Percentiles rank a stretch among this genome's conserved stretches.
Evolutionary conservation across 352 stramenopile genomes (phyloP).

Genomic region (Phytophthora pluvialis): DNA sequence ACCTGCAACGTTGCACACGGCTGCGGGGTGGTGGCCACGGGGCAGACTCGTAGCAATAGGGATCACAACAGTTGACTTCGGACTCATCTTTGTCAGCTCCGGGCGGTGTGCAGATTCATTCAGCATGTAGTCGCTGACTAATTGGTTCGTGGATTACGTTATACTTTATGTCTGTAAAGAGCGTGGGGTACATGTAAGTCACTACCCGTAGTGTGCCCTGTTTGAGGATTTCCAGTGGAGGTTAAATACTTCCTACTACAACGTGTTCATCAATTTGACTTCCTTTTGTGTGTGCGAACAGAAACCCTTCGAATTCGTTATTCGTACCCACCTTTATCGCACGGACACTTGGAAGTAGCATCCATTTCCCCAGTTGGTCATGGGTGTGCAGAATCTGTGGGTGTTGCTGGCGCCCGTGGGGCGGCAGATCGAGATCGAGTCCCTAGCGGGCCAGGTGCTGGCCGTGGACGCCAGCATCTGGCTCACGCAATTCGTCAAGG

Average conservation of each 20-base stretch:
- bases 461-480: constrained; percentile 99
- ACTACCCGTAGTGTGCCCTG: no score
- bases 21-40: not conserved
- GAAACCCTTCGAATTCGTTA: not conserved
- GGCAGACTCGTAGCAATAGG: constrained; percentile 21
- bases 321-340: not conserved
- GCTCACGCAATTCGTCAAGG: constrained; percentile 99
- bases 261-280: no score
- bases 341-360: no score
- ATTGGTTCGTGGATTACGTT: no score
- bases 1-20: constrained; percentile 23
- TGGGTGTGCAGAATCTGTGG: constrained; percentile 99
- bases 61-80: constrained; percentile 18
- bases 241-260: no score
- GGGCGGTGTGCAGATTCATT: constrained; percentile 4
- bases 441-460: constrained; percentile 94
- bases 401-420: constrained; percentile 95
- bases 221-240: no score
- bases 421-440: constrained; percentile 98
- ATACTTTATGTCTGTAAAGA: no score
- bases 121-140: not conserved
- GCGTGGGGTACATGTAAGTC: no score
- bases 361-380: constrained; percentile 40
- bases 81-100: constrained; percentile 27
- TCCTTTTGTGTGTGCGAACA: no score